Evolutionary conservation across 495 filamentous ascomycete species (phyloP), one percentile per base, ranked within the genome.

Genomic region (Xeromyces bisporus): DNA sequence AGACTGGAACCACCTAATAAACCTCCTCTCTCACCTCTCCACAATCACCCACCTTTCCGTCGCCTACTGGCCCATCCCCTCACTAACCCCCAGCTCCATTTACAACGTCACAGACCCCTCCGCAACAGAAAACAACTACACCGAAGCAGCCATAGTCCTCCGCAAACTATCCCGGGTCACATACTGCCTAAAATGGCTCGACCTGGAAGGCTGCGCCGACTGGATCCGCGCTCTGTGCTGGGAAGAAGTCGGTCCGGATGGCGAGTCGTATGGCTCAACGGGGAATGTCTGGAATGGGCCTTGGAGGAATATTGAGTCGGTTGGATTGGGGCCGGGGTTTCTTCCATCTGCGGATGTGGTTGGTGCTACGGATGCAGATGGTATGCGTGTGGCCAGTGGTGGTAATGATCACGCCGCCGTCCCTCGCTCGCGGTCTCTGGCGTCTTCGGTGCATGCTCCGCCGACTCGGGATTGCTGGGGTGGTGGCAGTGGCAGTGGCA

Each of bases 31-130:
- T 0, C 69, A 71, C 29, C 47, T 82, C 0, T 59, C 71, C 0
- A 71, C 57, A 0, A 56, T 89, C 23, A 86, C 81, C 0, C 77
- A 89, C 37, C 65, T 92, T 2, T 82, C 73, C 16, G 56, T 92
- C 3, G 76, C 80, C 7, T 49, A 77, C 47, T 93, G 85, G 85
- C 82, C 85, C 2, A 56, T 66, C 12, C 84, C 84, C 0, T 67
- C 64, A 0, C 47, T 78, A 1, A 77, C 70, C 4, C 77, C 78
- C 4, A 71, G 76, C 35, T 48, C 69, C 10, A 52, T 40, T 7
- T 73, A 77, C 36, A 63, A 73, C 23, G 77, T 67, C 10, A 76
- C 69, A 2, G 67, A 71, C 18, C 58, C 66, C 15, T 73, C 71
- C 21, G 57, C 52, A 2, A 48, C 73, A 2, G 77, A 85, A 36